phyloP scores from a whole-genome alignment of 2,329 filamentous ascomycete species.

The Ophiostoma perfectum region DNA sequence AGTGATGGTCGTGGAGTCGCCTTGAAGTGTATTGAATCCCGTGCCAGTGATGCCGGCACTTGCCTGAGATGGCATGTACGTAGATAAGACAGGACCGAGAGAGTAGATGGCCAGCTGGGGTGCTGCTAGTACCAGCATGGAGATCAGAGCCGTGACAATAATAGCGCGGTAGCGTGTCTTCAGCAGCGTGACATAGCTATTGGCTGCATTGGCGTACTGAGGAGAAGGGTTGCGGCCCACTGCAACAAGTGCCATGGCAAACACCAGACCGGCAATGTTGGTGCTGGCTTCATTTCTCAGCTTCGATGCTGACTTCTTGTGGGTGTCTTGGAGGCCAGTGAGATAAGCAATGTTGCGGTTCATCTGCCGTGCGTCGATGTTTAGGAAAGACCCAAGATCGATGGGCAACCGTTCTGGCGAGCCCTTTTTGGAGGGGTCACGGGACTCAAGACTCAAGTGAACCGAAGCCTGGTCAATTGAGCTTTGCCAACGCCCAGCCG shows the following conservation, averaged over 20 bases:
- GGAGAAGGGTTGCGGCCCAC: neutral
- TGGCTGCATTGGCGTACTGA: neutral
- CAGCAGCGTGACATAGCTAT: neutral
- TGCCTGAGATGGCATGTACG: neutral
- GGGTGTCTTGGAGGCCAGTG: slow-evolving; percentile 35
- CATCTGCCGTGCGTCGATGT: slow-evolving; percentile 49
- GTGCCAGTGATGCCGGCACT: neutral
- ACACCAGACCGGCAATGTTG: neutral
- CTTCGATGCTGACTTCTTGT: neutral
- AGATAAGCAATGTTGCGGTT: slow-evolving; percentile 49
- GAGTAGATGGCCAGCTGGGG: neutral
- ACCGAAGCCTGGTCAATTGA: slow-evolving; percentile 40
- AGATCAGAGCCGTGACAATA: neutral
- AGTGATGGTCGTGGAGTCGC: neutral
- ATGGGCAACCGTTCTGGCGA: slow-evolving; percentile 43
- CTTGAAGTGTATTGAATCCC: neutral
- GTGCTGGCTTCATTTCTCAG: neutral
- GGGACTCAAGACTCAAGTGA: slow-evolving; percentile 45
- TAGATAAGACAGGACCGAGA: slow-evolving; percentile 2
- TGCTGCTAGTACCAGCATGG: neutral
- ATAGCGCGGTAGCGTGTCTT: slow-evolving; percentile 4
- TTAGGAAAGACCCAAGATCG: slow-evolving; percentile 45
- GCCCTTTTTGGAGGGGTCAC: slow-evolving; percentile 35
- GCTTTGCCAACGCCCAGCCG: slow-evolving; percentile 33
- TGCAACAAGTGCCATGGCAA: neutral